phyloP scores from a whole-genome alignment of 2,329 filamentous ascomycete species.

The Phoma herbarum region DNA sequence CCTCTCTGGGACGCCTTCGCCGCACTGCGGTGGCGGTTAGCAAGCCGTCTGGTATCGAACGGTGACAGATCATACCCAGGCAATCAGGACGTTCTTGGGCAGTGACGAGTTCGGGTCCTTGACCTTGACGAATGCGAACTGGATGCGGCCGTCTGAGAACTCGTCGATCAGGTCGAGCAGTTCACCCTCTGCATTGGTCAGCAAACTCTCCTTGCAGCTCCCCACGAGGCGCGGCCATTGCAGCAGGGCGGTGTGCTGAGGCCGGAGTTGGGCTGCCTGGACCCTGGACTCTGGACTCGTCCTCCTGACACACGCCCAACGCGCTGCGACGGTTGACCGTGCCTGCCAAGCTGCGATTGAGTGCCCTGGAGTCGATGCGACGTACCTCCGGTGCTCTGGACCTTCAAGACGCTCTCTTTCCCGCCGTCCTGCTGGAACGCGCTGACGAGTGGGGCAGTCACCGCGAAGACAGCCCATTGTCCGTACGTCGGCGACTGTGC shows the following conservation, averaged over 20 bases:
- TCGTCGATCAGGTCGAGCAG: conserved; percentile 90
- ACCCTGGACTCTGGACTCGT: conserved; percentile 6
- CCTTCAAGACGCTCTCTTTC: conserved; percentile 95
- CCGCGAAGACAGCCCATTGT: conserved; percentile 94
- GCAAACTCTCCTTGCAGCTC: background rate
- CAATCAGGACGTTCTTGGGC: conserved; percentile 91
- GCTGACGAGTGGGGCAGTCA: conserved; percentile 89
- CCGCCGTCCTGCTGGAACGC: conserved; percentile 86
- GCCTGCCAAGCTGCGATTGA: conserved; percentile 14
- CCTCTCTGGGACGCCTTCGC: conserved; percentile 95
- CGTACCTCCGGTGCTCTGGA: conserved; percentile 87
- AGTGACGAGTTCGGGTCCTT: conserved; percentile 91
- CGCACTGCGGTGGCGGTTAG: conserved; percentile 66
- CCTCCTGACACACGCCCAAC: background rate
- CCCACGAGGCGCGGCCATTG: background rate
- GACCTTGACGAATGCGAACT: conserved; percentile 96
- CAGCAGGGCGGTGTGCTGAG: conserved; percentile 9
- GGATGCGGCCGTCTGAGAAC: conserved; percentile 94
- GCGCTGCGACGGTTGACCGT: background rate
- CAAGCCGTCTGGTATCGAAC: background rate
- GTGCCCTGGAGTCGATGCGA: background rate
- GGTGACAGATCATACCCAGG: conserved; percentile 67
- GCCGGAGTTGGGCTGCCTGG: conserved; percentile 26
- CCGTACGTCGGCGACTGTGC: conserved; percentile 80
- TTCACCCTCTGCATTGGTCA: conserved; percentile 76